A percentile compares a stretch with the other conserved stretches of the same genome.
Evolutionary conservation across 2,329 filamentous ascomycete species (phyloP).

Genomic region (Bretziella fagacearum): DNA sequence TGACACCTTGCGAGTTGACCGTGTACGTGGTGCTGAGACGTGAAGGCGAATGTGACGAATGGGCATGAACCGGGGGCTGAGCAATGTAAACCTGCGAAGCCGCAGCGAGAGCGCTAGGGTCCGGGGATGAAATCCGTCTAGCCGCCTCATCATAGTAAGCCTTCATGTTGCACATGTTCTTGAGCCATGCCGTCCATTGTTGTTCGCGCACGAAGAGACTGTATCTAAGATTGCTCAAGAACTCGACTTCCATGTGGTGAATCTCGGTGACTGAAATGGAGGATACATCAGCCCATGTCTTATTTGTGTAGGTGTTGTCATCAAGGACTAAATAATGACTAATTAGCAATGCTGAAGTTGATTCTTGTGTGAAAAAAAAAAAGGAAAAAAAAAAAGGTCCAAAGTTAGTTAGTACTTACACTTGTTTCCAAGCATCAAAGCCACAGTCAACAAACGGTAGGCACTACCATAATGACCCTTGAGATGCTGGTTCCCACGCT

Average conservation of each 20-base stretch:
- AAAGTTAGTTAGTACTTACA: too few relatives aligned
- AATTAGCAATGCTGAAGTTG: too few relatives aligned
- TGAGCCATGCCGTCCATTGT: slow-evolving; percentile 79
- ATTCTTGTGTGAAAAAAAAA: slow-evolving; percentile 7
- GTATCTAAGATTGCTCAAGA: slow-evolving; percentile 95
- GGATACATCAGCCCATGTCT: slow-evolving; percentile 97
- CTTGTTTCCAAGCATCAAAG: slow-evolving; percentile 95
- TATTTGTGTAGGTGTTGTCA: slow-evolving; percentile 98
- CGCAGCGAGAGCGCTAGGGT: neutral
- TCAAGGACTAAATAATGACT: slow-evolving; percentile 49
- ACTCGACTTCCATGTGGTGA: slow-evolving; percentile 99
- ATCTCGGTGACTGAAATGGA: slow-evolving; percentile 88
- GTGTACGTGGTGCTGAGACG: slow-evolving; percentile 9
- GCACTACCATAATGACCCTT: slow-evolving; percentile 88
- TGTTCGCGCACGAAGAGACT: slow-evolving; percentile 71
- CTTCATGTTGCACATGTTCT: slow-evolving; percentile 64
- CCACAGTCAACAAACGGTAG: slow-evolving; percentile 80
- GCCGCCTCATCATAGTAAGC: slow-evolving; percentile 60
- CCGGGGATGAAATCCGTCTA: slow-evolving; percentile 25
- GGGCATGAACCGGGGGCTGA: neutral
- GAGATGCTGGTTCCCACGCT: slow-evolving; percentile 74
- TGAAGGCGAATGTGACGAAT: slow-evolving; percentile 11
- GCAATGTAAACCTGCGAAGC: neutral
- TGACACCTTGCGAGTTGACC: neutral
- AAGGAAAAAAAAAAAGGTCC: neutral